Evolutionary conservation across 2,329 filamentous ascomycete genomes (phyloP), one percentile per base, ranked within the genome.

Genomic region (Aspergillus novofumigatus): DNA sequence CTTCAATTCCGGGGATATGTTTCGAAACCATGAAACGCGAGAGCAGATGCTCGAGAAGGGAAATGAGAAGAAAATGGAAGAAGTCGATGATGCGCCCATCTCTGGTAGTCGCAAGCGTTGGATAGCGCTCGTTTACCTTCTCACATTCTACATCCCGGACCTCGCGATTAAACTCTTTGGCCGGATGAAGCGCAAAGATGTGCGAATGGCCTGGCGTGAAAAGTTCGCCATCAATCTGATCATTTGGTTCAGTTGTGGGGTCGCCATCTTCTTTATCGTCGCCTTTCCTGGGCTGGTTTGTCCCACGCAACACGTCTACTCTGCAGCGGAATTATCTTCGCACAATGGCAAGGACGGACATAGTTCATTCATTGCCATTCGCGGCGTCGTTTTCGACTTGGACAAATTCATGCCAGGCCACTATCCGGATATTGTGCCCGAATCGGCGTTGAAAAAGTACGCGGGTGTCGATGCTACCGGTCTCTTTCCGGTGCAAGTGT

Each of bases 161-260:
- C 89, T 96, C 65, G 68, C 88, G 47, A 89, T 97, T 70, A 84
- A 86, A 54, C 80, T 81, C 66, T 59, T 96, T 44, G 93, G 93
- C 23, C 83, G 89, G 52, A 97, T 97, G 88, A 84, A 89, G 58
- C 90, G 94, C 59, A 95, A 95, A 71, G 94, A 99, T 72, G 86
- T 99, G 8, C 89, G 92, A 25, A 82, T 89, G 72, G 94, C 94
- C 0, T 99, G 94, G 94, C 84, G 94, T 70, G 94, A 99, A 74
- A 99, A 99, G 81, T 74, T 99, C 58, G 93, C 94, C 54, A 99
- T 99, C 82, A 99, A 99, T 79, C 81, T 99, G 73, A 83, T 97
- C 69, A 99, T 99, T 71, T 99, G 95, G 94, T 78, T 93, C 56
- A 85, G 83, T 71, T 97, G 93, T 76, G 79, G 78, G 17, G 75